phyloP scores from a whole-genome alignment of 441 rosid species.

The Pelargonium myrrhifolium region DNA sequence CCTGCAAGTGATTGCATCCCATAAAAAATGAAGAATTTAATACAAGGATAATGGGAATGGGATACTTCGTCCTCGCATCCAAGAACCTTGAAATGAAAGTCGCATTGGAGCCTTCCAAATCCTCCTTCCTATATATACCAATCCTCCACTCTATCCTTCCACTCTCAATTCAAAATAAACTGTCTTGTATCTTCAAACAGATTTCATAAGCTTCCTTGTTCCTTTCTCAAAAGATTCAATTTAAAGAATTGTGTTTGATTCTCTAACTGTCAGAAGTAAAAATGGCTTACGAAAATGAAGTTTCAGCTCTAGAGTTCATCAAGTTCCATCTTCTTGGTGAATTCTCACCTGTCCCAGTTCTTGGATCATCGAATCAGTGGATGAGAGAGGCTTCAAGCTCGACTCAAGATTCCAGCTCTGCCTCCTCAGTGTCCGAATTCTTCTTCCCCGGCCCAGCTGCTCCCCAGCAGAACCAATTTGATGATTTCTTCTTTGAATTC shows the following conservation, averaged over 20 bases:
- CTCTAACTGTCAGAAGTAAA: background rate
- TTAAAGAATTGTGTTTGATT: background rate
- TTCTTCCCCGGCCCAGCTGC: conserved; percentile 1
- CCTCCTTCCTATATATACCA: background rate
- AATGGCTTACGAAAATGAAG: conserved; percentile 14
- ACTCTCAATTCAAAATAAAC: background rate
- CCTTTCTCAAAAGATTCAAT: background rate
- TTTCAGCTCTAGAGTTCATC: conserved; percentile 39
- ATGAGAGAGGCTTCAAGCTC: conserved; percentile 6
- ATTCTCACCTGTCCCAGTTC: conserved; percentile 26
- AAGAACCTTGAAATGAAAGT: background rate
- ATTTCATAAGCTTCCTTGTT: background rate
- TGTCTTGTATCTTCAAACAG: background rate
- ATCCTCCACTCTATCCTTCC: background rate
- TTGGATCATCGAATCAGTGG: conserved; percentile 17
- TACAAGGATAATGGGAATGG: background rate
- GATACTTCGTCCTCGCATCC: background rate
- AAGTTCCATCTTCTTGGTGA: conserved; percentile 47
- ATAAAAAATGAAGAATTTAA: no score
- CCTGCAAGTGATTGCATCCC: background rate
- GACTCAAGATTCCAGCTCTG: background rate
- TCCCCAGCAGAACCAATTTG: background rate
- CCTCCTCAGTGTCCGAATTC: conserved; percentile 16
- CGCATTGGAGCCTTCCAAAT: background rate
- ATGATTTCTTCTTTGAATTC: conserved; percentile 15